Evolutionary conservation across 768 basidiomycete species (phyloP).

Genomic region (Lanmaoa pseudosensibilis): DNA sequence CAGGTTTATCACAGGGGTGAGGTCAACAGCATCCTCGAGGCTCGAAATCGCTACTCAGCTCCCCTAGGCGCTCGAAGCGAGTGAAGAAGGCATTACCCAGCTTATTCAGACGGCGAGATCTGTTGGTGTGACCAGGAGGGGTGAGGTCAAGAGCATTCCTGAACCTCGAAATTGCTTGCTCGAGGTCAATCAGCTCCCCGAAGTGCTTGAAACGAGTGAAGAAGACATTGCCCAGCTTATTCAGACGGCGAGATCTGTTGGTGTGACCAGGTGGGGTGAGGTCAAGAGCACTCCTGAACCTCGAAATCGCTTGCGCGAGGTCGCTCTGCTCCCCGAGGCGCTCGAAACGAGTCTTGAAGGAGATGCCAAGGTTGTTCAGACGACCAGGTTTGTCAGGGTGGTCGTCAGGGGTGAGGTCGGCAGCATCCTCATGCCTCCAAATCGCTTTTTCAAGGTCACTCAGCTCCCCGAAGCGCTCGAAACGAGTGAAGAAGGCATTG

Average conservation of each 20-base stretch:
- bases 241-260: too few species aligned
- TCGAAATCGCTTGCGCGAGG: conserved; percentile 1
- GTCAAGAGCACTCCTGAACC: neutral
- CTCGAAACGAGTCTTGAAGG: too few species aligned
- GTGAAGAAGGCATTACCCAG: neutral
- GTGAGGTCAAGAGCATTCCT: neutral
- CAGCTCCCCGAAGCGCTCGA: neutral
- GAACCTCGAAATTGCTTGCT: neutral
- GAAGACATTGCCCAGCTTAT: neutral
- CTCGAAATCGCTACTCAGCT: neutral
- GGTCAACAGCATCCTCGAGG: too few species aligned
- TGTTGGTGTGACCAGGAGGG: neutral
- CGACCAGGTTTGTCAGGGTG: too few species aligned
- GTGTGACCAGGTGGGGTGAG: neutral
- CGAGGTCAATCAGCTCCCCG: neutral
- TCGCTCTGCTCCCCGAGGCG: neutral
- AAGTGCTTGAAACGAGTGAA: neutral
- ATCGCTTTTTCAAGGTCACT: neutral
- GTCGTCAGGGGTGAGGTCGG: too few species aligned
- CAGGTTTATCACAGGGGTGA: too few species aligned
- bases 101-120: neutral
- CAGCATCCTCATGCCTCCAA: too few species aligned
- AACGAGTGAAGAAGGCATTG: neutral
- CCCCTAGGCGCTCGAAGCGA: neutral
- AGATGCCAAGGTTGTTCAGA: too few species aligned